Percentiles rank a stretch among this genome's conserved stretches.
Evolutionary conservation across 768 basidiomycete species (phyloP).

Genomic region (Wakefieldia striispora): DNA sequence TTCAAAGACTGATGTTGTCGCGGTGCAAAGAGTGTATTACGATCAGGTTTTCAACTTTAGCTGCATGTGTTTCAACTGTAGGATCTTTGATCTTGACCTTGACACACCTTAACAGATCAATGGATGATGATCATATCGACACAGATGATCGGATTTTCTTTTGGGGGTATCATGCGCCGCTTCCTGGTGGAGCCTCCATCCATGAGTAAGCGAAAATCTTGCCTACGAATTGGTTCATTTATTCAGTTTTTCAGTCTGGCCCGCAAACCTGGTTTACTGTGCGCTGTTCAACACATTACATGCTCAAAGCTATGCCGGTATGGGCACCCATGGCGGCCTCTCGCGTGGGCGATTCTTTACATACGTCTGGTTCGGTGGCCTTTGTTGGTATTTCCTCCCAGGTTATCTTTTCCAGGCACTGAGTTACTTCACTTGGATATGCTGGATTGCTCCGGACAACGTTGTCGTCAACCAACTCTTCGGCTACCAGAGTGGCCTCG

Average conservation of each 20-base stretch:
- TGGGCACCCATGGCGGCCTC: conserved; percentile 43
- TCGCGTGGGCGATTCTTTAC: conserved; percentile 53
- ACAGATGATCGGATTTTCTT: conserved; percentile 64
- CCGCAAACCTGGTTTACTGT: conserved; percentile 64
- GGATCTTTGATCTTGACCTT: neutral
- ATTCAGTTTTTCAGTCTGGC: conserved; percentile 59
- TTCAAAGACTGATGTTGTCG: conserved; percentile 61
- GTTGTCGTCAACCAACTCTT: conserved; percentile 73
- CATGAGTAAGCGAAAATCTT: conserved; percentile 46
- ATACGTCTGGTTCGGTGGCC: conserved; percentile 40
- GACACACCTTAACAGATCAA: conserved; percentile 35
- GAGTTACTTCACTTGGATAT: conserved; percentile 57
- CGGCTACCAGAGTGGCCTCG: conserved; percentile 53
- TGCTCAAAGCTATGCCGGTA: conserved; percentile 48
- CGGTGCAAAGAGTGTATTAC: conserved; percentile 72
- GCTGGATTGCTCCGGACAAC: conserved; percentile 73
- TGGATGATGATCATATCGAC: conserved; percentile 71
- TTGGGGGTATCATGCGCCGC: conserved; percentile 58
- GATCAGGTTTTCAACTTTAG: conserved; percentile 52
- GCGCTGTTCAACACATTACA: conserved; percentile 77
- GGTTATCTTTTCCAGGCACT: conserved; percentile 73
- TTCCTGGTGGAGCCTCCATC: conserved; percentile 65
- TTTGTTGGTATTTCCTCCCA: conserved; percentile 59
- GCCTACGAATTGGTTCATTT: neutral
- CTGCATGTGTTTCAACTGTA: conserved; percentile 29